These are phyloP conservation scores for Trametes sp. DNA, from an alignment of 1,284 basidiomycete species.

Conservation along the genomic window DNA sequence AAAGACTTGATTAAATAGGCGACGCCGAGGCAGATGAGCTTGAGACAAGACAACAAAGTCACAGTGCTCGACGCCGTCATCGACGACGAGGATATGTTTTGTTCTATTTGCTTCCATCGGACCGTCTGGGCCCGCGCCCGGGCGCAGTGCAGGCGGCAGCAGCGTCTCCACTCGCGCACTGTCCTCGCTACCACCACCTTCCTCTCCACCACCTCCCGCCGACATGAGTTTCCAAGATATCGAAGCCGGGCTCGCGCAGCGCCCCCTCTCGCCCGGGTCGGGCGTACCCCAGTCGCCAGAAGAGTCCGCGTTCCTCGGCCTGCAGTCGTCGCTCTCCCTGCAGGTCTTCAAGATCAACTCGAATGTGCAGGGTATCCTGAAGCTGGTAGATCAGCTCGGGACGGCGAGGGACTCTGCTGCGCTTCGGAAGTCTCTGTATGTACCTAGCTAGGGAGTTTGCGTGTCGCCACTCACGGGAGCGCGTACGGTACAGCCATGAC, in stretches of 20 bases:
- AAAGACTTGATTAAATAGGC: no score
- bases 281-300: constrained; percentile 61
- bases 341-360: constrained; percentile 99
- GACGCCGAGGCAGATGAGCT: not conserved
- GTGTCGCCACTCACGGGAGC: not conserved
- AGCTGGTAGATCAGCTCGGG: constrained; percentile 91
- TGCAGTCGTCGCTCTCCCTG: constrained; percentile 89
- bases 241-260: constrained; percentile 65
- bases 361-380: constrained; percentile 95
- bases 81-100: not conserved
- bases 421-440: constrained; percentile 83
- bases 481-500: constrained; percentile 67
- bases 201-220: not conserved
- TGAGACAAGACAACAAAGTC: not conserved
- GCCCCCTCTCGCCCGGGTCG: constrained; percentile 49
- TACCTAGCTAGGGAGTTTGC: constrained; percentile 23
- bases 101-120: not conserved
- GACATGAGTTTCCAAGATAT: constrained; percentile 84
- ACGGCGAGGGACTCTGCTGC: constrained; percentile 78
- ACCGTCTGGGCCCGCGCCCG: not conserved
- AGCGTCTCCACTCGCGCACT: constrained; percentile 12
- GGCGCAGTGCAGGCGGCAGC: not conserved
- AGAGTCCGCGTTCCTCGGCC: constrained; percentile 75
- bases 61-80: not conserved
- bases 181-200: constrained; percentile 20